Base-by-base conservation (phyloP, 192 early-diverging fungal species). In the Coemansia sp. region DNA sequence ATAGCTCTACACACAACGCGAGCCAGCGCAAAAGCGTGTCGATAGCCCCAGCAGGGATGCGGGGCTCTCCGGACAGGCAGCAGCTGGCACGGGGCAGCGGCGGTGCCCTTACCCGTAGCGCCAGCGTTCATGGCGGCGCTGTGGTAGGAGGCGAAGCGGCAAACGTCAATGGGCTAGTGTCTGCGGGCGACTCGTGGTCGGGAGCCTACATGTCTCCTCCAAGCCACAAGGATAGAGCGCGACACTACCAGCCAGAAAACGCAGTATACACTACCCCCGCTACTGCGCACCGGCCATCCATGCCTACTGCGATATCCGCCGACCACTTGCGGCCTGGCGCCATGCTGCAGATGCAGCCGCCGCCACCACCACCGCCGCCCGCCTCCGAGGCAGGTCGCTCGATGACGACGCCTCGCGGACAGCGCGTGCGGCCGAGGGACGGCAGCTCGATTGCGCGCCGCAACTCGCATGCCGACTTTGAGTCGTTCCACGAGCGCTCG, bases 381-480 rank as follows among this genome's bases (percentile, higher is more conserved):
- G 48, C 42, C 48, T 53, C 58, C n/a, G 52, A 51, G 28, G 22
- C 32, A 22, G 46, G 20, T 24, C 50, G 52, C 22, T 53, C 23
- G 51, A 27, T 10, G 7, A 52, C 53, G 20, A 67, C 64, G 19
- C 56, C 64, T 18, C 49, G 56, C 47, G 55, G 20, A 20, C 34
- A 45, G 22, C 56, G 55, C 27, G 27, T 35, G 14, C 45, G 28
- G 22, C 18, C 27, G 18, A 6, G 22, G 16, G 58, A 27, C 6
- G 65, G 22, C 0, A 58, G 55, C 9, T 55, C 59, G 34, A 1
- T 49, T 27, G 39, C 59, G 46, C 67, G 60, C 25, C 62, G 68
- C 18, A 53, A 64, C 68, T 79, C 76, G 64, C 64, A 70, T 64
- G 54, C 67, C 16, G 71, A 79, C 45, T 62, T 61, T 28, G 76